These are phyloP conservation scores for Amylostereum areolatum DNA, from an alignment of 1,284 basidiomycete species.

Conservation along the genomic window DNA sequence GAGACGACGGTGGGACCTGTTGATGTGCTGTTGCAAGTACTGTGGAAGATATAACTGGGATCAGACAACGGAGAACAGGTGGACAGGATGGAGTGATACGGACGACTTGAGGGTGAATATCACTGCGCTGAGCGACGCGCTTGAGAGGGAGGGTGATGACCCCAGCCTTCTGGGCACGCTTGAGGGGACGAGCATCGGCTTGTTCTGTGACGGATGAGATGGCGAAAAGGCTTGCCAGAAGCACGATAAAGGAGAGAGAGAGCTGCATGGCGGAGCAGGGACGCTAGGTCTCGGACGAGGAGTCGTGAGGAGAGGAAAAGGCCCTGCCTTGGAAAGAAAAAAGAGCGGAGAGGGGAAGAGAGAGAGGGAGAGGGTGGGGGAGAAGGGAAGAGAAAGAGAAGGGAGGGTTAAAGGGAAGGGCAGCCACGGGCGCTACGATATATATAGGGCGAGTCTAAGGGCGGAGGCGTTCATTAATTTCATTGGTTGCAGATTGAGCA, in stretches of 20 bases:
- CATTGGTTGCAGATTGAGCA: too few relatives aligned
- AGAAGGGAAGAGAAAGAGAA: background rate
- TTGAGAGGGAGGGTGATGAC: slow-evolving; percentile 53
- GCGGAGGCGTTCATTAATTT: too few relatives aligned
- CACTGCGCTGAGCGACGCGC: slow-evolving; percentile 34
- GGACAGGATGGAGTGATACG: slow-evolving; percentile 21
- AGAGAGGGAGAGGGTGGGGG: slow-evolving; percentile 11
- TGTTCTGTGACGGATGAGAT: slow-evolving; percentile 28
- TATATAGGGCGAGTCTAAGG: too few relatives aligned
- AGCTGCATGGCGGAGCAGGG: slow-evolving; percentile 42
- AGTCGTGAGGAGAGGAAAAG: slow-evolving; percentile 17
- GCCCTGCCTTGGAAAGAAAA: slow-evolving; percentile 18
- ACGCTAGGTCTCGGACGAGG: slow-evolving; percentile 9
- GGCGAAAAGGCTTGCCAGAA: slow-evolving; percentile 47
- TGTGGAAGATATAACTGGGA: slow-evolving; percentile 19
- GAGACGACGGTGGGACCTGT: slow-evolving; percentile 57
- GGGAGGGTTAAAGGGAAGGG: too few relatives aligned
- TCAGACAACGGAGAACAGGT: background rate
- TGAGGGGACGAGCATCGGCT: slow-evolving; percentile 35
- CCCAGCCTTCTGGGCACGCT: slow-evolving; percentile 23
- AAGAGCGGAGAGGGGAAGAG: slow-evolving; percentile 11
- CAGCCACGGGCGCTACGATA: too few relatives aligned
- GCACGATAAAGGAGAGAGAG: slow-evolving; percentile 41
- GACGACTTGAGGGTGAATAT: slow-evolving; percentile 61
- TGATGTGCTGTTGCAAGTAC: slow-evolving; percentile 68